phyloP scores from a whole-genome alignment of 345 rosid species.

The Eucalyptus regnans region DNA sequence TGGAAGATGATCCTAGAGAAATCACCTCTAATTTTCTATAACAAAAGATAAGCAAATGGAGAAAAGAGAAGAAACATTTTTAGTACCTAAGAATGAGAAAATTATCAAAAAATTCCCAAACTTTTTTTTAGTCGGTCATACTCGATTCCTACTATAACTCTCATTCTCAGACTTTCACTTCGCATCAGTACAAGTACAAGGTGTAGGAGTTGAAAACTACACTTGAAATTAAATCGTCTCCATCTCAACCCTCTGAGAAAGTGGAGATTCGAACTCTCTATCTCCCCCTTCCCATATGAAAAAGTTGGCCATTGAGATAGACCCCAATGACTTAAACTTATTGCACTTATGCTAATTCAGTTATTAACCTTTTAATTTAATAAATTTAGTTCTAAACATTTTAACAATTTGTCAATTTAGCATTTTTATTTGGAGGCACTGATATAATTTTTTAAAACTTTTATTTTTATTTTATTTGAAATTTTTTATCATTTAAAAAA shows the following conservation, averaged over 20 bases:
- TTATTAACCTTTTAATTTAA: too few species aligned
- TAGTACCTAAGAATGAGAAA: not conserved
- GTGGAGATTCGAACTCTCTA: fast-evolving
- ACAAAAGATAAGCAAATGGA: not conserved
- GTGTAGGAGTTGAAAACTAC: fast-evolving
- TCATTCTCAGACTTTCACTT: fast-evolving
- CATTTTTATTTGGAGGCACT: too few species aligned
- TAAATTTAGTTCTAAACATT: fast-evolving
- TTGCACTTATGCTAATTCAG: fast-evolving
- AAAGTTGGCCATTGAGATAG: fast-evolving
- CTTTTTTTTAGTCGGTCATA: fast-evolving
- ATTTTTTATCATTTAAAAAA: too few species aligned
- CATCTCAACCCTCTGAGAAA: fast-evolving
- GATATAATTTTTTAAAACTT: too few species aligned
- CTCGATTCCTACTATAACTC: fast-evolving
- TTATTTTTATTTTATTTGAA: too few species aligned
- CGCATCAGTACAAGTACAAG: fast-evolving
- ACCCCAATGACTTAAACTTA: fast-evolving
- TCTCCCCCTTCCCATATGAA: fast-evolving
- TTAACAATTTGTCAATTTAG: too few species aligned
- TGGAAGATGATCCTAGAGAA: not conserved
- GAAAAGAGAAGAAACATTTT: not conserved
- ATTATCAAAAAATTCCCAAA: fast-evolving
- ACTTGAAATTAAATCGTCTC: fast-evolving
- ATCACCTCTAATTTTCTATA: not conserved